A percentile compares a stretch with the other conserved stretches of the same genome.
Evolutionary conservation across 768 basidiomycete species (phyloP).

Genomic region (Naematelia aurantialba): DNA sequence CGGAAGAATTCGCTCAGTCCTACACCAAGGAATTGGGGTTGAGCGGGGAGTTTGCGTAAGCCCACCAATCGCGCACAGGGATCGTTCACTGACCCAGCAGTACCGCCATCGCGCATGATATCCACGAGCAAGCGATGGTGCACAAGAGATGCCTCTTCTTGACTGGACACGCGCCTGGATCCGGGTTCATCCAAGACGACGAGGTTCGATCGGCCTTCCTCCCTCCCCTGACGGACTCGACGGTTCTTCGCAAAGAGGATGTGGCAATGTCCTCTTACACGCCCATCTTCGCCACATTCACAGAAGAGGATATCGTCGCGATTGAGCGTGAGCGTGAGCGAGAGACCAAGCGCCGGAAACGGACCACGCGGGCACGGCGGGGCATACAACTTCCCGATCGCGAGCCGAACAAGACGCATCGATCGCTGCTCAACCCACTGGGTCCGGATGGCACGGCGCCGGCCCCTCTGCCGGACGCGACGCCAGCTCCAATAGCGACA

Average conservation of each 20-base stretch:
- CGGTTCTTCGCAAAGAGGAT: constrained; percentile 64
- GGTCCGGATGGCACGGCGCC: constrained; percentile 34
- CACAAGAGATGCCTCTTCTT: constrained; percentile 90
- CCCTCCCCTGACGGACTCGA: constrained; percentile 65
- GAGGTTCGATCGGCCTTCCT: constrained; percentile 87
- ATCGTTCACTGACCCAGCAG: constrained; percentile 51
- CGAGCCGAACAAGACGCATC: constrained; percentile 84
- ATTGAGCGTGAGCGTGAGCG: constrained; percentile 92
- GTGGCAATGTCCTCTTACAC: constrained; percentile 66
- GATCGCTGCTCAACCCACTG: constrained; percentile 57
- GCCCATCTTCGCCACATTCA: constrained; percentile 81
- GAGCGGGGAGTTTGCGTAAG: constrained; percentile 86
- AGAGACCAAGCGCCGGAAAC: constrained; percentile 67
- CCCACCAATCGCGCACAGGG: constrained; percentile 10
- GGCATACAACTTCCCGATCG: constrained; percentile 82
- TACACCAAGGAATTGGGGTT: constrained; percentile 84
- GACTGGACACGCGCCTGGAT: constrained; percentile 79
- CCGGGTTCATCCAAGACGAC: constrained; percentile 74
- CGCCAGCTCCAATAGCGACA: constrained; percentile 64
- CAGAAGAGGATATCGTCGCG: constrained; percentile 80
- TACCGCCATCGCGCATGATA: constrained; percentile 90
- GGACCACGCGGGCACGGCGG: constrained; percentile 74
- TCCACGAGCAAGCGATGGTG: constrained; percentile 88
- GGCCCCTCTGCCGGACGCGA: constrained; percentile 56
- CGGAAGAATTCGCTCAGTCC: constrained; percentile 86